Percentiles rank a stretch among this genome's conserved stretches.
These are phyloP conservation scores for Pleurotus cornucopiae DNA, from an alignment of 768 basidiomycete genomes.

Conservation along the genomic window DNA sequence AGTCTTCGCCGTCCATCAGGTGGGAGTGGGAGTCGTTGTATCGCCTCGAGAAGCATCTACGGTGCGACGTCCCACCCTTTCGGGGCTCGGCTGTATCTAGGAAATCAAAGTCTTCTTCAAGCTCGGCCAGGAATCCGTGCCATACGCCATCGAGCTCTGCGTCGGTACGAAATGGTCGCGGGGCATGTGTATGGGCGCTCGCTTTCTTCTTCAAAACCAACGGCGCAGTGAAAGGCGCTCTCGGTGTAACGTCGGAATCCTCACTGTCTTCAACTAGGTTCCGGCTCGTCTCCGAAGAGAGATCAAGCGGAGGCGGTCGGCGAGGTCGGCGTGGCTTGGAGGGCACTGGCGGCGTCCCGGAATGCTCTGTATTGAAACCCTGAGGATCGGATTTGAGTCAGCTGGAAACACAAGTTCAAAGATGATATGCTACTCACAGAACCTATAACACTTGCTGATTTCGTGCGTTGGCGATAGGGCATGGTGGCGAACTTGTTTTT, in stretches of 20 bases:
- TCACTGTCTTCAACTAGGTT: background rate
- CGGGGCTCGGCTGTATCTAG: background rate
- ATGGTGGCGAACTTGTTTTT: too few species aligned
- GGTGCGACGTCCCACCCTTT: background rate
- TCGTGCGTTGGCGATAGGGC: background rate
- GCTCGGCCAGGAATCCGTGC: slow-evolving; percentile 23
- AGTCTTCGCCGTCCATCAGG: background rate
- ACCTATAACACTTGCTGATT: background rate
- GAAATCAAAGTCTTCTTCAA: slow-evolving; percentile 14
- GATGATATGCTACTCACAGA: background rate
- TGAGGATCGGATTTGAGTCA: background rate
- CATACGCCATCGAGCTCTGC: slow-evolving; percentile 24
- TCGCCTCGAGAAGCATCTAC: slow-evolving; percentile 4
- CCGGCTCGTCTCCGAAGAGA: background rate
- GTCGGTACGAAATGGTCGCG: slow-evolving; percentile 1
- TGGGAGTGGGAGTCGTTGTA: background rate
- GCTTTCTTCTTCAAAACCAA: background rate
- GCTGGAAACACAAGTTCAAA: background rate
- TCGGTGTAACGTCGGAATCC: slow-evolving; percentile 1
- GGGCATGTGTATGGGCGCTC: background rate
- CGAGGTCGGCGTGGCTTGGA: slow-evolving; percentile 2
- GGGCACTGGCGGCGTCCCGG: background rate
- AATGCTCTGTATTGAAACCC: too few species aligned
- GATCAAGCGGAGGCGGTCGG: background rate
- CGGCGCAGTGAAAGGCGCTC: slow-evolving; percentile 3